Percentiles rank a stretch among this genome's conserved stretches.
phyloP scores from a whole-genome alignment of 805 yeast species.

The Myxozyma neotropica region DNA sequence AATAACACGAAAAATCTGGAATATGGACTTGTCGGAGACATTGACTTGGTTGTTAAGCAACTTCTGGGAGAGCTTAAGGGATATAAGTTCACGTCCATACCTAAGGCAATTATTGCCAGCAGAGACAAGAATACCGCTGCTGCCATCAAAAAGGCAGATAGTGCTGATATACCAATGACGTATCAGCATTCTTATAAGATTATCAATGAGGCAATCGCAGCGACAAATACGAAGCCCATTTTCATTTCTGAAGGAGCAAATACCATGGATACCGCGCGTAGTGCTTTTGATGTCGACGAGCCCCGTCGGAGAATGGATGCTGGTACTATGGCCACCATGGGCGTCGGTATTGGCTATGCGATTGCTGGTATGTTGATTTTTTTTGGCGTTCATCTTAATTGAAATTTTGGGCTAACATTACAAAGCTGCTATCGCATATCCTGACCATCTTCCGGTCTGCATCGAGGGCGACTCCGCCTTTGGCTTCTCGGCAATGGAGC shows the following conservation, averaged over 20 bases:
- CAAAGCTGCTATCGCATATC: constrained; percentile 30
- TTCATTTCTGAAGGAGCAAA: constrained; percentile 73
- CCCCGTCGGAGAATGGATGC: constrained; percentile 67
- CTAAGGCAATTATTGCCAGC: constrained; percentile 37
- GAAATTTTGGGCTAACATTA: neutral
- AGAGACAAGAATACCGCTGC: constrained; percentile 41
- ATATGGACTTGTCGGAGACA: constrained; percentile 60
- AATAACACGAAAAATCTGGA: constrained; percentile 45
- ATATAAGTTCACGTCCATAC: constrained; percentile 44
- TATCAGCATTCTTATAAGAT: constrained; percentile 59
- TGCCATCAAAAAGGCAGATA: constrained; percentile 44
- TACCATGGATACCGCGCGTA: constrained; percentile 71
- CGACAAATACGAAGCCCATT: constrained; percentile 42
- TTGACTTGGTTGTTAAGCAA: constrained; percentile 47
- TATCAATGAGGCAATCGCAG: constrained; percentile 48
- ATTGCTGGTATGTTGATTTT: constrained; percentile 48
- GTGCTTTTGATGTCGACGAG: constrained; percentile 55
- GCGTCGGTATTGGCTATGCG: constrained; percentile 71
- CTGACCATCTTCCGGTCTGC: constrained; percentile 51
- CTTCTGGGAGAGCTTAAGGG: constrained; percentile 42
- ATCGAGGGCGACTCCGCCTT: constrained; percentile 79
- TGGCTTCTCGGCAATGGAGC: constrained; percentile 71
- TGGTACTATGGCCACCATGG: constrained; percentile 80
- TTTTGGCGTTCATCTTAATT: neutral
- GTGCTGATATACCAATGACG: constrained; percentile 42